Conservation (phyloP, 208 protist species). For the Willaertia magna region DNA sequence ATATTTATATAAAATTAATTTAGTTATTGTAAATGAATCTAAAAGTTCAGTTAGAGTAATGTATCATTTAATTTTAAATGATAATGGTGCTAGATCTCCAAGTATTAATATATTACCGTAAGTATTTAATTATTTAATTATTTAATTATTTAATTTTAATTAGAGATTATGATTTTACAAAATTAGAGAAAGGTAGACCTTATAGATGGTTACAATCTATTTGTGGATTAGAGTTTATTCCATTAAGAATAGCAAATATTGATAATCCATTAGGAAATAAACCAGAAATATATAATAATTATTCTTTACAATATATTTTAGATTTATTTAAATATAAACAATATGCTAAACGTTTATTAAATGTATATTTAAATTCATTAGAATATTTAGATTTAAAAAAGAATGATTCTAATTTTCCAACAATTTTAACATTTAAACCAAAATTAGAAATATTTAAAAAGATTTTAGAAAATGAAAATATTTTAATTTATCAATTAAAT, state of each 20-base stretch:
- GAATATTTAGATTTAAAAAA: not conserved
- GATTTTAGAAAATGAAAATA: not conserved
- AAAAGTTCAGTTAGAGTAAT: not conserved
- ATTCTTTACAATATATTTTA: not conserved
- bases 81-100: not conserved
- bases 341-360: not conserved
- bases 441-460: not conserved
- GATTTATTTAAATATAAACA: not conserved
- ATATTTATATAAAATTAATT: not conserved
- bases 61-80: not conserved
- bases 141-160: too few relatives aligned
- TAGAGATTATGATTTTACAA: not conserved
- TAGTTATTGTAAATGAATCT: not conserved
- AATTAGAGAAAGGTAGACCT: not conserved
- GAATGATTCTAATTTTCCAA: not conserved
- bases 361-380: not conserved
- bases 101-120: not conserved
- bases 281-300: not conserved
- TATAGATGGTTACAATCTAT: not conserved
- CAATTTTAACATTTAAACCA: not conserved
- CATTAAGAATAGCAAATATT: not conserved
- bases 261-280: not conserved
- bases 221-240: not conserved
- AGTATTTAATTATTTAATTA: too few relatives aligned
- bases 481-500: not conserved